A percentile compares a stretch with the other conserved stretches of the same genome.
phyloP scores from a whole-genome alignment of 148 eudicot genomes.

The Vaccinium vitisidaea region DNA sequence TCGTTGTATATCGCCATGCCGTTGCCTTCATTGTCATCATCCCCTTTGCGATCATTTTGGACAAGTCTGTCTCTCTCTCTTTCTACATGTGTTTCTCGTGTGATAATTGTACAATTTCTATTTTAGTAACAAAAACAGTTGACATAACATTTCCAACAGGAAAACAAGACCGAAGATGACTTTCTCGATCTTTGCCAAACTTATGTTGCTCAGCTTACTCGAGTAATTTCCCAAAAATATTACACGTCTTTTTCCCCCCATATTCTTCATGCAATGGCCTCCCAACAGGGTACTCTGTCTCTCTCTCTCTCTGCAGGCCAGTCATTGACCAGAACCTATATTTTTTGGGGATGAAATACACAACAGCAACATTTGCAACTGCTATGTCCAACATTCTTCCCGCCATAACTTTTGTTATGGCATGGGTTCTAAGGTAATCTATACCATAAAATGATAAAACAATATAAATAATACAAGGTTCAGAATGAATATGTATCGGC shows the following conservation, averaged over 20 bases:
- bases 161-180: constrained; percentile 89
- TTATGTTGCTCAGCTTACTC: constrained; percentile 64
- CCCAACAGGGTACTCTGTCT: neutral
- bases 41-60: constrained; percentile 75
- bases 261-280: neutral
- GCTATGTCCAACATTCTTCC: constrained; percentile 82
- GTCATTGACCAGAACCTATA: constrained; percentile 93
- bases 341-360: constrained; percentile 75
- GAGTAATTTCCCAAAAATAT: constrained; percentile 48
- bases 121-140: neutral
- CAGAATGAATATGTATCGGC: neutral
- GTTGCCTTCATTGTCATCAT: constrained; percentile 67
- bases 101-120: neutral
- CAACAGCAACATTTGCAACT: constrained; percentile 85
- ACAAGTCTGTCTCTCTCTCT: constrained; percentile 51
- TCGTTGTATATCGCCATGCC: constrained; percentile 92
- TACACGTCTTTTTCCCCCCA: neutral
- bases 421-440: constrained; percentile 60
- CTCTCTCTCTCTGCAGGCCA: constrained; percentile 43
- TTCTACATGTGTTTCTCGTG: neutral
- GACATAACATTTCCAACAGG: constrained; percentile 40
- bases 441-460: neutral
- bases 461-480: neutral
- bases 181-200: constrained; percentile 49
- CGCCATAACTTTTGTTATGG: constrained; percentile 84